Base-by-base conservation (phyloP, 345 rosid genomes). In the Raphanus raphanistrum region DNA sequence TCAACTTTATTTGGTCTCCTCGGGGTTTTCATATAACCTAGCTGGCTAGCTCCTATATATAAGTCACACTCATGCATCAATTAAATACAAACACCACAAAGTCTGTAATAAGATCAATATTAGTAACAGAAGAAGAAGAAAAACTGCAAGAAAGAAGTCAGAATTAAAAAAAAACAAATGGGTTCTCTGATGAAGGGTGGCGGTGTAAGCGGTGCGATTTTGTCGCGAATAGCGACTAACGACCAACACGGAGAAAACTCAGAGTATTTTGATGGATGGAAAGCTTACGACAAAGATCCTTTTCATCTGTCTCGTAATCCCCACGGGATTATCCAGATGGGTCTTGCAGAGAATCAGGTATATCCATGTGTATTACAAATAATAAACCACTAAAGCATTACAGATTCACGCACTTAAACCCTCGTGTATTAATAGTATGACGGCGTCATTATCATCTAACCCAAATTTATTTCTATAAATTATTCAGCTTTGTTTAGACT, bases 271-370 rank as follows among this genome's bases (percentile, higher is more conserved):
- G 85, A 90, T 32, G 98, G 98, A 8, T 93, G 93, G 98, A 93
- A 87, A 80, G 89, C 98, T 15, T 90, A 88, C 41, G 88, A 91
- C n/a, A 78, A 66, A 25, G 76, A 88, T 79, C 97, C 93, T 9
- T 93, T 78, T 73, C 97, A 91, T 79, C 82, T 80, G 0, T 54
- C 82, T 26, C 75, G 25, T 2, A 89, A 91, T 41, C 93, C 91
- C 4, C 45, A 81, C 0, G 98, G 98, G 0, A 84, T 93, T 27
- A 91, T 93, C 74, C 98, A 93, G 77, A 89, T 93, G 93, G 98
- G 98, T 36, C 90, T 93, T 9, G 88, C 97, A 0, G 97, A 93
- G 75, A 93, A 93, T 82, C 97, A 82, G 93, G 98, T 93, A 57
- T 3, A 28, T 76, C 62, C 7, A 10, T 28, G 16, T 36, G 8